A percentile compares a stretch with the other conserved stretches of the same genome.
phyloP scores from a whole-genome alignment of 768 basidiomycete species.

The Imleria badia region DNA sequence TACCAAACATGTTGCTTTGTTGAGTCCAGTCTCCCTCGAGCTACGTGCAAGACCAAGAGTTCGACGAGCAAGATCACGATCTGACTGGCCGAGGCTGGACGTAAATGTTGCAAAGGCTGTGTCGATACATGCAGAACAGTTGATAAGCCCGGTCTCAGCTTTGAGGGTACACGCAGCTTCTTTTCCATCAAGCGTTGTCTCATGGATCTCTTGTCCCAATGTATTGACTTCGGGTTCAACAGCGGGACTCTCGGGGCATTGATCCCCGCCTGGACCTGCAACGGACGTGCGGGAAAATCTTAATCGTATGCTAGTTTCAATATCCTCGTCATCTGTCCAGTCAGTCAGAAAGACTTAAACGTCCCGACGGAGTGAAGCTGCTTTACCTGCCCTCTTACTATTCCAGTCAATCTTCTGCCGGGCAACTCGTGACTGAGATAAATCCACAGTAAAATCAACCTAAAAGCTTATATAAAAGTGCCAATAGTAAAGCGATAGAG shows the following conservation, averaged over 20 bases:
- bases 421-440: constrained; percentile 54
- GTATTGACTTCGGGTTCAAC: constrained; percentile 17
- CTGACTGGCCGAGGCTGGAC: constrained; percentile 20
- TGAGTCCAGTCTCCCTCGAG: constrained; percentile 26
- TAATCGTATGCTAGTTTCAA: constrained; percentile 66
- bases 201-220: constrained; percentile 37
- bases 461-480: constrained; percentile 26
- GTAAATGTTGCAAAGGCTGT: constrained; percentile 19
- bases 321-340: constrained; percentile 73
- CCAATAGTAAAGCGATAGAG: background rate
- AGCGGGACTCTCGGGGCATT: constrained; percentile 8
- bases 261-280: constrained; percentile 16
- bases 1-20: constrained; percentile 33
- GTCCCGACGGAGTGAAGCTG: background rate
- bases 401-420: constrained; percentile 71
- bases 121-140: constrained; percentile 34
- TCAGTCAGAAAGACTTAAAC: constrained; percentile 2
- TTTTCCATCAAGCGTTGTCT: constrained; percentile 39
- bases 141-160: constrained; percentile 27
- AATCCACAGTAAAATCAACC: constrained; percentile 76
- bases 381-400: constrained; percentile 82
- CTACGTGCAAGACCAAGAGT: constrained; percentile 17
- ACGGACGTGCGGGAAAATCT: constrained; percentile 32
- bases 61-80: constrained; percentile 17
- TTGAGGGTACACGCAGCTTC: constrained; percentile 48